Evolutionary conservation across 2,329 filamentous ascomycete genomes (phyloP), one percentile per base, ranked within the genome.

Genomic region (Epichloe scottii): DNA sequence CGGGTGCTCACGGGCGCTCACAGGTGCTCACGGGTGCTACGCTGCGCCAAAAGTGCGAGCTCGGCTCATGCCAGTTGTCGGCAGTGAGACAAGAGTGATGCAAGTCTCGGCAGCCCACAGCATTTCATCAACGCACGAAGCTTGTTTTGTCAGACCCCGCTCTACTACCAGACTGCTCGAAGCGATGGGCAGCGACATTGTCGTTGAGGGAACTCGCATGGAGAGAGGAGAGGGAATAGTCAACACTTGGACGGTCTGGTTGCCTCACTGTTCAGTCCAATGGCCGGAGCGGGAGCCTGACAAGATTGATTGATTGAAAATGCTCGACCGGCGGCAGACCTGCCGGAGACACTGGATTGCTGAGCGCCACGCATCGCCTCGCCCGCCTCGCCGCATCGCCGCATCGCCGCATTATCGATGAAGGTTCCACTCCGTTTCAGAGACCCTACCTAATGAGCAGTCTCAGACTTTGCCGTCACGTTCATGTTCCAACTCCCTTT

Each of bases 381-480:
- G 11, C 15, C 15, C 23, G 5, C 19, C 40, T 21, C 21, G 8
- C 11, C 40, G 40, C 21, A 21, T 21, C 21, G 21, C 21, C 3
- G 21, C 26, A 30, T 30, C 26, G 26, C 26, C 26, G 26, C 26
- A 3, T 30, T 30, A 11, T 19, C 41, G 41, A 14, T 30, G 4
- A 34, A 11, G 42, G 26, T 44, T 37, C 43, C 43, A 46, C 47
- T 33, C 17, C 10, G 43, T 46, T 50, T 50, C 47, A 50, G 43
- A 47, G 41, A 39, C 39, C 5, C 26, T 47, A 11, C 7, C 26
- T 47, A 11, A 34, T 26, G 19, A 44, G 17, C 17, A 52, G 44
- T 50, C 44, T 50, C 51, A 53, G 30, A 23, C 23, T 46, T 21
- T 42, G 37, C 33, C 43, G 19, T 50, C 51, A 39, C 15, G 48